phyloP scores from a whole-genome alignment of 176 grass and related monocot genomes.

The Carex scoparia region DNA sequence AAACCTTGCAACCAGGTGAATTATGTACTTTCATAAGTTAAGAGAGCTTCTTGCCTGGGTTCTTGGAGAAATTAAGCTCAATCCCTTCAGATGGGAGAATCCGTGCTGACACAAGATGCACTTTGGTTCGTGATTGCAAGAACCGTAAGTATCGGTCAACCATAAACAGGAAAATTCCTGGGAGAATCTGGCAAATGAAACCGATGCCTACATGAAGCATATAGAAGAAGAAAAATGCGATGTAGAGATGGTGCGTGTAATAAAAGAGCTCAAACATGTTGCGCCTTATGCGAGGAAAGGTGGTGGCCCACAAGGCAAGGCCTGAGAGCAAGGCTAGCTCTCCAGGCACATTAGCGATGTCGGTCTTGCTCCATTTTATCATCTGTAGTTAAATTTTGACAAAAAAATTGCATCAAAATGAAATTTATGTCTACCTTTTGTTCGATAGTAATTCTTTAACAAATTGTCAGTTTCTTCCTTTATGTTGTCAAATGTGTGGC shows the following conservation, averaged over 20 bases:
- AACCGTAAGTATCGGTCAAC: slow-evolving; percentile 58
- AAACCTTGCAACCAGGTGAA: not conserved
- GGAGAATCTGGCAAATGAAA: slow-evolving; percentile 33
- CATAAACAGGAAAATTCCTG: slow-evolving; percentile 48
- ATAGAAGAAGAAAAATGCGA: slow-evolving; percentile 37
- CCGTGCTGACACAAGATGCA: slow-evolving; percentile 40
- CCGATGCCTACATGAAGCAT: slow-evolving; percentile 44
- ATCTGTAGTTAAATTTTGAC: slow-evolving; percentile 30
- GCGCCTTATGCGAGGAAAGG: slow-evolving; percentile 41
- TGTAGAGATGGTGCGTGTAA: slow-evolving; percentile 60
- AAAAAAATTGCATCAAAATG: not conserved
- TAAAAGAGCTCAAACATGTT: slow-evolving; percentile 61
- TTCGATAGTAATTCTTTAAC: not conserved
- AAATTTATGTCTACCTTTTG: not conserved
- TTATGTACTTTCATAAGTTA: too few species aligned
- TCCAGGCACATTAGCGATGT: slow-evolving; percentile 35
- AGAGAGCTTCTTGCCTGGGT: slow-evolving; percentile 15
- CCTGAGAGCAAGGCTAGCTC: slow-evolving; percentile 41
- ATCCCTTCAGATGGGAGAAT: slow-evolving; percentile 40
- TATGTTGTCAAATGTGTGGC: not conserved
- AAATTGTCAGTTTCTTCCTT: not conserved
- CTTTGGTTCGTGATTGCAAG: slow-evolving; percentile 43
- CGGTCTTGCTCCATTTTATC: slow-evolving; percentile 38
- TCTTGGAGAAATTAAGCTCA: slow-evolving; percentile 66
- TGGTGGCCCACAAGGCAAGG: slow-evolving; percentile 36